These are phyloP conservation scores for Ophiostoma australiae DNA, from an alignment of 2,329 filamentous ascomycete species.

Conservation along the genomic window DNA sequence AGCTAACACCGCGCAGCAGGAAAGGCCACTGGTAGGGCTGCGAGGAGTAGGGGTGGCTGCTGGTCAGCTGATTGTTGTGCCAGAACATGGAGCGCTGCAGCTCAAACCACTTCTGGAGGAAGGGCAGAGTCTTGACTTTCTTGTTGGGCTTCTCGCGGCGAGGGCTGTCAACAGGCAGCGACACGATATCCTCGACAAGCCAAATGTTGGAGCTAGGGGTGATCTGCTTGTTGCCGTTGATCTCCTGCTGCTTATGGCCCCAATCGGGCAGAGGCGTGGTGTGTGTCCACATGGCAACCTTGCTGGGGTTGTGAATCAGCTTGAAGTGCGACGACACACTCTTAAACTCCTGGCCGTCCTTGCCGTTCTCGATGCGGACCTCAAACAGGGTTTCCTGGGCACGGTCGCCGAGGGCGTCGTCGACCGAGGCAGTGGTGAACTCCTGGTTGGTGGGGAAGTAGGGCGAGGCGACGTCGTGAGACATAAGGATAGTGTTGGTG, in stretches of 20 bases:
- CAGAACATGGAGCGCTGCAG: slow-evolving; percentile 98
- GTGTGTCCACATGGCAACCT: slow-evolving; percentile 99
- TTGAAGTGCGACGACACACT: slow-evolving; percentile 92
- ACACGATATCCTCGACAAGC: slow-evolving; percentile 88
- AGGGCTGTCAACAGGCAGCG: slow-evolving; percentile 63
- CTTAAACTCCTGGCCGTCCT: slow-evolving; percentile 77
- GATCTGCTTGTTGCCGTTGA: slow-evolving; percentile 98
- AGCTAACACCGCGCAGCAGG: slow-evolving; percentile 91
- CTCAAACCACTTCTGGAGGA: slow-evolving; percentile 92
- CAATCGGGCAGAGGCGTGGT: slow-evolving; percentile 92
- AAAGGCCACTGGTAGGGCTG: slow-evolving; percentile 98
- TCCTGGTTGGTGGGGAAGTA: slow-evolving; percentile 98
- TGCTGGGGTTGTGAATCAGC: slow-evolving; percentile 86
- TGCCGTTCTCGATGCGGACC: slow-evolving; percentile 81
- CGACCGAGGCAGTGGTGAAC: slow-evolving; percentile 75
- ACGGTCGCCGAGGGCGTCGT: slow-evolving; percentile 67
- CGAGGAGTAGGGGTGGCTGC: slow-evolving; percentile 92
- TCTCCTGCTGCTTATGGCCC: slow-evolving; percentile 95
- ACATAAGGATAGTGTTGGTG: slow-evolving; percentile 80
- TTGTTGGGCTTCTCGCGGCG: slow-evolving; percentile 71
- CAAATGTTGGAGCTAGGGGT: slow-evolving; percentile 87
- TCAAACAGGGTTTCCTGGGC: slow-evolving; percentile 91
- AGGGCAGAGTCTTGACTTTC: slow-evolving; percentile 77
- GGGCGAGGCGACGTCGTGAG: slow-evolving; percentile 94
- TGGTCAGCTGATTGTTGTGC: slow-evolving; percentile 97